Evolutionary conservation across 2,329 filamentous ascomycete species (phyloP), one percentile per base, ranked within the genome.

Genomic region (Aspergillus caelatus): DNA sequence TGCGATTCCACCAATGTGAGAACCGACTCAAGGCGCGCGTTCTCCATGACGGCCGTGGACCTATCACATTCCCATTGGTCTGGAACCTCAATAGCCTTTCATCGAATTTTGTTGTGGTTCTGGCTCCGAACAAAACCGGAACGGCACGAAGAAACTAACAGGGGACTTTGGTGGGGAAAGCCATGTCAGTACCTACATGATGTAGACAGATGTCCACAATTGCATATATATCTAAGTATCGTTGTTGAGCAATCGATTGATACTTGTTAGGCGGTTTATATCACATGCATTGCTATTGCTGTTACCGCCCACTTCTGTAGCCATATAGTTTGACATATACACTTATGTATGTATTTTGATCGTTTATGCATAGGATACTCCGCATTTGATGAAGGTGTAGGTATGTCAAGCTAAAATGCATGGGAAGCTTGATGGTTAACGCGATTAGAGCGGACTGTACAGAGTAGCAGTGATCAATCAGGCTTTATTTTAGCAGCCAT

Each of bases 1-100:
- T 52, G 14, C 48, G 26, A 52, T 52, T 52, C 52, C 30, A 16
- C 58, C 50, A 55, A 56, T 48, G 30, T 41, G 41, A 45, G 11
- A 5, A 45, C n/a, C 9, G 23, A 39, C 34, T 58, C 59, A 43
- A 45, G 16, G 48, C 26, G 48, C 48, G 48, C 48, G 26, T 54
- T 58, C 30, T 16, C n/a, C 28, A 57, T 7, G n/a, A 58, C 57
- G 57, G 59, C 62, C 63, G 62, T 68, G 41, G 66, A 68, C 52
- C 57, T 62, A 63, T 68, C 66, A 68, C 65, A 67, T 68, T 67
- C 61, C 61, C 60, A 57, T 46, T 55, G 61, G 61, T 57, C 65
- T 67, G 65, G 63, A 65, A 63, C 57, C 57, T 52, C 62, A 58
- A 46, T 60, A 64, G 54, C 54, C 63, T 60, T 57, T 45, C 32